Percentiles rank a stretch among this genome's conserved stretches.
These are phyloP conservation scores for Diaporthe aspalathi DNA, from an alignment of 2,329 filamentous ascomycete species.

Conservation along the genomic window DNA sequence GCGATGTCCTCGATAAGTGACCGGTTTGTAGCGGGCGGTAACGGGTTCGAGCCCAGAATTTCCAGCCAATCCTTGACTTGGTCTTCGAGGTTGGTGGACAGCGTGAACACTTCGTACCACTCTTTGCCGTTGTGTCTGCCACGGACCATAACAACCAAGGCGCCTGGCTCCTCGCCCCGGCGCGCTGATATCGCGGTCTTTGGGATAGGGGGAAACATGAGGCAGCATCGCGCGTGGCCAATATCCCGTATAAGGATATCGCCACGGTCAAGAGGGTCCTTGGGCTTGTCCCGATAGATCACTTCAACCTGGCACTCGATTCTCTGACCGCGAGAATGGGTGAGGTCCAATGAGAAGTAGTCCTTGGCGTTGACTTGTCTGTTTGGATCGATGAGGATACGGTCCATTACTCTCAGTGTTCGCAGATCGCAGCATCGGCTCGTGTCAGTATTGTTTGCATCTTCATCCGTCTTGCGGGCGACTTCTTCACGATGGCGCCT, in stretches of 20 bases:
- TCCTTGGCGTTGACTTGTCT: slow-evolving; percentile 91
- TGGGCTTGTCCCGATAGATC: slow-evolving; percentile 82
- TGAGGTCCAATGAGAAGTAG: slow-evolving; percentile 85
- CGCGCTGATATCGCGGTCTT: slow-evolving; percentile 81
- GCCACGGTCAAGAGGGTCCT: slow-evolving; percentile 74
- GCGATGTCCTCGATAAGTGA: neutral
- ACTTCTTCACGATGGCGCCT: slow-evolving; percentile 72
- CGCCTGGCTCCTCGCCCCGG: slow-evolving; percentile 74
- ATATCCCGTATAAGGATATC: slow-evolving; percentile 94
- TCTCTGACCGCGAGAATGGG: slow-evolving; percentile 89
- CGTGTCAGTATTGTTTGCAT: slow-evolving; percentile 84
- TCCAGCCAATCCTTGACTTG: slow-evolving; percentile 88
- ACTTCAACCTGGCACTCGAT: slow-evolving; percentile 91
- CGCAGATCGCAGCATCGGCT: slow-evolving; percentile 82
- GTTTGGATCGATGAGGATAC: slow-evolving; percentile 77
- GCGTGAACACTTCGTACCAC: slow-evolving; percentile 87
- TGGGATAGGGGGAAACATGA: slow-evolving; percentile 91
- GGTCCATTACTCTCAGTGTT: slow-evolving; percentile 77
- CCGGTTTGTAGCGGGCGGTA: slow-evolving; percentile 54
- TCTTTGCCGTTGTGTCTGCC: slow-evolving; percentile 72
- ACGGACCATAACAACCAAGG: slow-evolving; percentile 89
- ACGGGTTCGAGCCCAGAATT: slow-evolving; percentile 71
- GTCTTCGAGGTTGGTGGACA: slow-evolving; percentile 80
- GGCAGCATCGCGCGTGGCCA: slow-evolving; percentile 79
- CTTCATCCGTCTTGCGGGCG: slow-evolving; percentile 83